Base-by-base conservation (phyloP, 352 stramenopile species). In the Phytophthora meadii region DNA sequence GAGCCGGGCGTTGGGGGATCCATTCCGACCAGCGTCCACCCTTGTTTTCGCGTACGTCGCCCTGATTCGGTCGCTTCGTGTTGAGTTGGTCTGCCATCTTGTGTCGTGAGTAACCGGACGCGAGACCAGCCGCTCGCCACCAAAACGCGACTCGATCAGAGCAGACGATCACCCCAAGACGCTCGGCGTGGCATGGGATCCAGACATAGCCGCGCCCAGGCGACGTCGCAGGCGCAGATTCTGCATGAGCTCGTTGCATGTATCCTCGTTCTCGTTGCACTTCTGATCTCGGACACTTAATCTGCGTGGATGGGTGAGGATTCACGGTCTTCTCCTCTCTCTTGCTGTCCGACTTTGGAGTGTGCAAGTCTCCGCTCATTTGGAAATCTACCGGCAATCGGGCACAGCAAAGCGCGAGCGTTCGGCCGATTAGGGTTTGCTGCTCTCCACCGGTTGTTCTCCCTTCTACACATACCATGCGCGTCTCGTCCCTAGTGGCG, bases 161-260 rank as follows among this genome's bases (percentile, higher is more conserved):
- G 9, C 42, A 46, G 30, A 19, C 32, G 44, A 57, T 61, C 36
- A 44, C 45, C 44, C 52, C 45, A 50, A 27, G 34, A n/a, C 15
- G 14, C 40, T 27, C 51, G 46, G 34, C 34, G 49, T 71, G 30
- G 48, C 53, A 61, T 52, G 59, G 61, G 37, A 69, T 72, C 65
- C 59, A 54, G 22, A 57, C 65, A 73, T 73, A 73, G 48, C 56
- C 58, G 52, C 32, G 58, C 39, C 15, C 48, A 40, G 42, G 32
- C 39, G 58, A 40, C 52, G 56, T 67, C 63, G 56, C 63, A 71
- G 56, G 44, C 50, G 54, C 57, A 72, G 64, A 62, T 44, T 67
- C 56, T n/a, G 47, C 62, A 41, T 28, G 22, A 58, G 34, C 30
- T 59, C 32, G 36, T 52, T 57, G 30, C 30, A 36, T 36, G 30